Conservation (phyloP, 2,329 filamentous ascomycete species). For the Aureobasidium sp. region DNA sequence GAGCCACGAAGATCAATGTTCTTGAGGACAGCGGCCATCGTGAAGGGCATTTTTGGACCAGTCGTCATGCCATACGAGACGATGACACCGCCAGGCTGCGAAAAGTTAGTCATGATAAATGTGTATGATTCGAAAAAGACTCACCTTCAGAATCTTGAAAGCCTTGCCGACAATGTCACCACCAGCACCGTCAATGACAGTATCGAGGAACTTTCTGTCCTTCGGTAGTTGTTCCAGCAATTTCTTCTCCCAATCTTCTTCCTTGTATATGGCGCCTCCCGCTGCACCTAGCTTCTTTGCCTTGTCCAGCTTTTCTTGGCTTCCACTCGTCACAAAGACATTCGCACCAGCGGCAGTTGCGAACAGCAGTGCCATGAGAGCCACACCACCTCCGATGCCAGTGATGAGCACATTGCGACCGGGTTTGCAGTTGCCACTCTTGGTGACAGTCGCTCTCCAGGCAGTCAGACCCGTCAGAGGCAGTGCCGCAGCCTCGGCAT, state of each 20-base stretch:
- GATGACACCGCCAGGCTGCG: conserved; percentile 68
- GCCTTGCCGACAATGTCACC: conserved; percentile 71
- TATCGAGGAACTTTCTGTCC: conserved; percentile 65
- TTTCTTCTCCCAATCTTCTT: conserved; percentile 73
- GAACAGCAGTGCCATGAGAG: conserved; percentile 74
- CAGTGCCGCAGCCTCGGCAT: conserved; percentile 72
- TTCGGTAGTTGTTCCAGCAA: conserved; percentile 55
- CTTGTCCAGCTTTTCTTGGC: conserved; percentile 65
- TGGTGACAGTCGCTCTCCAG: conserved; percentile 78
- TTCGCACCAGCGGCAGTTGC: conserved; percentile 65
- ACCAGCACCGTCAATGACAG: conserved; percentile 84
- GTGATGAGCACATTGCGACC: conserved; percentile 78
- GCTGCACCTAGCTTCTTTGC: conserved; percentile 66
- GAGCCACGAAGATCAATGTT: conserved; percentile 81
- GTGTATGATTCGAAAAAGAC: conserved; percentile 7
- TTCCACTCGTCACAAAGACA: conserved; percentile 76
- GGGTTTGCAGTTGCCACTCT: conserved; percentile 56
- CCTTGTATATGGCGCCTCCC: conserved; percentile 78
- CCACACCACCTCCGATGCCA: conserved; percentile 88
- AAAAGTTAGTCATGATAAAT: background rate
- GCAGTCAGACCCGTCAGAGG: conserved; percentile 81
- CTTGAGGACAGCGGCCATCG: conserved; percentile 75
- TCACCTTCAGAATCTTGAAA: conserved; percentile 59
- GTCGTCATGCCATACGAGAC: conserved; percentile 88
- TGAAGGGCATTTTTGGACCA: conserved; percentile 75